Conservation (phyloP, 163 green algal species). For the Trebouxiophyceae sp. region DNA sequence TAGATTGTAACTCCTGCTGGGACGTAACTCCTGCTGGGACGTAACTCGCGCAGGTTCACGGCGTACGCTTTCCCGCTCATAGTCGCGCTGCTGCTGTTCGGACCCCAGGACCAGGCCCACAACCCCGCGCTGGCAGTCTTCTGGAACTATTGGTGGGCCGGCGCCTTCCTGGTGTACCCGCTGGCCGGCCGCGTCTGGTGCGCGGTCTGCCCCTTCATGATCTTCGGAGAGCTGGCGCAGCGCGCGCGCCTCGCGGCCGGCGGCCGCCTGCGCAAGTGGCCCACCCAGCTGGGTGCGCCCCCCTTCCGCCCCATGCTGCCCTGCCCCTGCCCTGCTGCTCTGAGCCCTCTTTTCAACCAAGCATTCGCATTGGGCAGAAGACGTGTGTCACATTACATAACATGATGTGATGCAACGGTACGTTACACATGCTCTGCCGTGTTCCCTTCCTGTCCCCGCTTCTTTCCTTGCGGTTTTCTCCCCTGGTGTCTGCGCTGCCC, state of each 20-base stretch:
- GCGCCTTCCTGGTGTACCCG: constrained; percentile 65
- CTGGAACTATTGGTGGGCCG: constrained; percentile 76
- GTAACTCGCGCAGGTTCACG: constrained; percentile 46
- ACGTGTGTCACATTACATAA: too few species aligned
- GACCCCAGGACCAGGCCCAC: constrained; percentile 54
- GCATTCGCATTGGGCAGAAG: too few species aligned
- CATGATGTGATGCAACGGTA: too few species aligned
- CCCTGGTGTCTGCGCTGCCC: too few species aligned
- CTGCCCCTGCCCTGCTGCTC: too few species aligned
- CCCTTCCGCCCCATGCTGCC: too few species aligned
- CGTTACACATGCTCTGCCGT: too few species aligned
- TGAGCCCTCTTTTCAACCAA: too few species aligned
- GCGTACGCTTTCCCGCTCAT: constrained; percentile 40
- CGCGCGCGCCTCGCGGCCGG: constrained; percentile 37
- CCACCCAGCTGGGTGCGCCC: too few species aligned
- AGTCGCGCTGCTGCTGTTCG: constrained; percentile 58
- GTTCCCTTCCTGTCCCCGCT: too few species aligned
- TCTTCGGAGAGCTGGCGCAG: constrained; percentile 72
- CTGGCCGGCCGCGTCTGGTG: constrained; percentile 41
- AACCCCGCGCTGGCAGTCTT: constrained; percentile 73
- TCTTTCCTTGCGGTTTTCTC: too few species aligned
- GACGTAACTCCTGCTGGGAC: background rate
- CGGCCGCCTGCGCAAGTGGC: constrained; percentile 64
- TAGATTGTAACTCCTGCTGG: background rate
- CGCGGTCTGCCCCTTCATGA: constrained; percentile 82